phyloP scores from a whole-genome alignment of 164 flowering plant genomes.

The Vitis cinerea region DNA sequence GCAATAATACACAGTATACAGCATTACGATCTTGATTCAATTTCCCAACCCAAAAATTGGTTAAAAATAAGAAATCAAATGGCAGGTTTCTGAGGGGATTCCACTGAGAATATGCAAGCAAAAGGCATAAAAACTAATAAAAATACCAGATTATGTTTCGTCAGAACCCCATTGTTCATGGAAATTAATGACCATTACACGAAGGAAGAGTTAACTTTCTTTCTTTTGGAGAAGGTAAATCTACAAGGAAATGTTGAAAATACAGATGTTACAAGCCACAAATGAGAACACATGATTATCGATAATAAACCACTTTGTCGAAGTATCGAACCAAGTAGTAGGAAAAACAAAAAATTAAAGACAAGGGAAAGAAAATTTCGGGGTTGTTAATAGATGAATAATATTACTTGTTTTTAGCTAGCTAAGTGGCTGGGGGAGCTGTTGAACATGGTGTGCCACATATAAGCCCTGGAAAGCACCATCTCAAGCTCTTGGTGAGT shows the following conservation, averaged over 20 bases:
- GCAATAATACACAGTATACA: too few relatives aligned
- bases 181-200: conserved; percentile 5
- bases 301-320: not conserved
- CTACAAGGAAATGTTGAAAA: conserved; percentile 9
- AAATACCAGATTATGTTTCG: not conserved
- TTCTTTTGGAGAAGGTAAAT: not conserved
- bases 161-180: not conserved
- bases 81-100: too few relatives aligned
- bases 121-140: not conserved
- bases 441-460: conserved; percentile 98
- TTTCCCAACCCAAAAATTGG: too few relatives aligned
- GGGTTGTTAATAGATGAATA: not conserved
- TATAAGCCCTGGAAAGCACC: conserved; percentile 93
- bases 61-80: too few relatives aligned
- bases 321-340: not conserved
- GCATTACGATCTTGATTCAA: too few relatives aligned
- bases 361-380: not conserved
- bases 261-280: conserved; percentile 21
- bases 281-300: conserved; percentile 7
- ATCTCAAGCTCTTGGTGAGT: conserved; percentile 81
- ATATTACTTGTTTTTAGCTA: conserved; percentile 24
- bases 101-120: not conserved
- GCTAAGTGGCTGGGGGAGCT: conserved; percentile 88
- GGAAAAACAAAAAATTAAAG: not conserved
- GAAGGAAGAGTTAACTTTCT: not conserved